Evolutionary conservation across 345 rosid genomes (phyloP), one percentile per base, ranked within the genome.

Genomic region (Gossypium sturtianum): DNA sequence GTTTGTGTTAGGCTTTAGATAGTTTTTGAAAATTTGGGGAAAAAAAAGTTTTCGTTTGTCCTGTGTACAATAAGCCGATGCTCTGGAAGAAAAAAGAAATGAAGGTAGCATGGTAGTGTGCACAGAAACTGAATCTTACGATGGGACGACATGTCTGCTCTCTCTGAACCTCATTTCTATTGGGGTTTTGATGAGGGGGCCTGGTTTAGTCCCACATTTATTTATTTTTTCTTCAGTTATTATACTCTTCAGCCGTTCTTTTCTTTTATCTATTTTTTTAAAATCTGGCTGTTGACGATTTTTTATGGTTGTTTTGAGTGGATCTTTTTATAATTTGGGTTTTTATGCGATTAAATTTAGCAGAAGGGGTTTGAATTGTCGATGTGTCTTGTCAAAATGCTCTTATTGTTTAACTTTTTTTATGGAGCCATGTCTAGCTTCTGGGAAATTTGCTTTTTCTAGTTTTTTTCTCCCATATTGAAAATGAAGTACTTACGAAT

Each of bases 31-130:
- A n/a, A 53, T 2, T 34, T 1, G 2, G 61, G 29, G 10, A 2
- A 13, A 38, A 61, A 19, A 43, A 20, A 22, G 11, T 1, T 47
- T 0, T 16, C 29, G 8, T 5, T 3, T 2, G 12, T 19, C 4
- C 49, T 70, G 48, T 70, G 62, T 38, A 54, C 61, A 70, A 70
- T 84, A 87, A 87, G 88, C 85, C 82, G 88, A 81, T 84, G 86
- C 85, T 83, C 86, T 86, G 90, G 85, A 84, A 66, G 7, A 9
- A 16, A 34, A 34, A 34, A 34, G 38, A 1, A 63, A 82, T 84
- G 89, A 87, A 84, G 70, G 84, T 38, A 83, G 86, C 90, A 87
- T 87, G 86, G 87, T 86, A 77, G 48, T 79, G 86, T 86, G 47
- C 83, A 86, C 87, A 65, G 38, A 84, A 71, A 86, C 41, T 82